Evolutionary conservation across 163 green algal genomes (phyloP).

Genomic region (Scenedesmus sp.): DNA sequence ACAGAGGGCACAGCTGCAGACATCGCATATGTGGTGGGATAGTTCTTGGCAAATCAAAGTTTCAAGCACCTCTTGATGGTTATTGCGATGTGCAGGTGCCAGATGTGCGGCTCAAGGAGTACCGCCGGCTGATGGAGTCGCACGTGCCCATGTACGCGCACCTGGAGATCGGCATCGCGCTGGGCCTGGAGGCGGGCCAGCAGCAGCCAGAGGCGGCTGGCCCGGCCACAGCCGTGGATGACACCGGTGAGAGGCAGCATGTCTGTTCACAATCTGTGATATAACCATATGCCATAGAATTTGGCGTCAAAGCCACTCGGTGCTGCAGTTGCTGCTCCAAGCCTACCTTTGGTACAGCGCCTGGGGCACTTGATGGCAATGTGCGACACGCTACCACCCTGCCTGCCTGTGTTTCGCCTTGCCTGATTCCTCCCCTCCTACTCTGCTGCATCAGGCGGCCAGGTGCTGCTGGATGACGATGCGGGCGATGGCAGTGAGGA

Average conservation of each 20-base stretch:
- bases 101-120: slow-evolving; percentile 14
- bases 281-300: neutral
- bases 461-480: slow-evolving; percentile 4
- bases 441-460: neutral
- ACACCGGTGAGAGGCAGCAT: neutral
- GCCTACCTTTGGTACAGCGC: neutral
- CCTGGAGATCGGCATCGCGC: slow-evolving; percentile 39
- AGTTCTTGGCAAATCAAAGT: no score
- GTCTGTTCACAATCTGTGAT: neutral
- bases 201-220: neutral
- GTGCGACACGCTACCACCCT: neutral
- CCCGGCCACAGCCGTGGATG: neutral
- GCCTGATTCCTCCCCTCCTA: no score
- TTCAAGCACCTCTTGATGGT: neutral
- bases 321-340: neutral
- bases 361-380: no score
- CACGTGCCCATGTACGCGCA: slow-evolving; percentile 19
- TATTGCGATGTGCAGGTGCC: neutral
- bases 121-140: slow-evolving; percentile 26
- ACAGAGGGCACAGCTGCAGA: no score
- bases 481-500: slow-evolving; percentile 4
- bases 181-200: slow-evolving; percentile 22
- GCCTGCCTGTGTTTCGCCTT: neutral
- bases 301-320: neutral
- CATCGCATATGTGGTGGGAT: no score